phyloP scores from a whole-genome alignment of 495 filamentous ascomycete species.

The Lophiotrema nucula region DNA sequence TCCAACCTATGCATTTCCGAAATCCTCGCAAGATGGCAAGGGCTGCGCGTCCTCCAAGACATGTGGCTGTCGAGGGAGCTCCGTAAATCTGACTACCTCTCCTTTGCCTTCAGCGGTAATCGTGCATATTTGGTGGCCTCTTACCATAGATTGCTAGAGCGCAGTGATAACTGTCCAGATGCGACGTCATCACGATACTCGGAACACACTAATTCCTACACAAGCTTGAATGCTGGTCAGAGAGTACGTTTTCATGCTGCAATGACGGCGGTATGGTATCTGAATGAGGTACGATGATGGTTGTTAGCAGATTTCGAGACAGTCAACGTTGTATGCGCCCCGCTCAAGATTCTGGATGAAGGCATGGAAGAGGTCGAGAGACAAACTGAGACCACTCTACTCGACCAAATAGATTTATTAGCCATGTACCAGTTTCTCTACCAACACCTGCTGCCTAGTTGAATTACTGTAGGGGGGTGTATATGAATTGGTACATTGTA shows the following conservation, averaged over 20 bases:
- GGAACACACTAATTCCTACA: neutral
- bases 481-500: no score
- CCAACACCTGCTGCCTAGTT: constrained; percentile 21
- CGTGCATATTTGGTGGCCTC: neutral
- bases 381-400: constrained; percentile 4
- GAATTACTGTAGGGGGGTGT: no score
- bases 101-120: neutral
- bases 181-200: neutral
- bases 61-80: constrained; percentile 9
- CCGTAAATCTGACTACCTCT: constrained; percentile 2
- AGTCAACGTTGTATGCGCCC: neutral
- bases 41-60: constrained; percentile 11
- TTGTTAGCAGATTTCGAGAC: neutral
- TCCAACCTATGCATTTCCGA: constrained; percentile 7
- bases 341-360: neutral
- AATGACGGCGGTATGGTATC: constrained; percentile 10
- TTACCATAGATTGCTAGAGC: neutral
- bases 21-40: constrained; percentile 19
- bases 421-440: constrained; percentile 21
- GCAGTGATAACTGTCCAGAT: neutral
- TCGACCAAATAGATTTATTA: constrained; percentile 16
- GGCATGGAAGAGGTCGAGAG: neutral
- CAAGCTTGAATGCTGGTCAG: constrained; percentile 14
- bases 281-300: neutral
- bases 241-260: constrained; percentile 19